Percentiles rank a stretch among this genome's conserved stretches.
Conservation (phyloP, 768 basidiomycete species). For the Leccinum obscurum region DNA sequence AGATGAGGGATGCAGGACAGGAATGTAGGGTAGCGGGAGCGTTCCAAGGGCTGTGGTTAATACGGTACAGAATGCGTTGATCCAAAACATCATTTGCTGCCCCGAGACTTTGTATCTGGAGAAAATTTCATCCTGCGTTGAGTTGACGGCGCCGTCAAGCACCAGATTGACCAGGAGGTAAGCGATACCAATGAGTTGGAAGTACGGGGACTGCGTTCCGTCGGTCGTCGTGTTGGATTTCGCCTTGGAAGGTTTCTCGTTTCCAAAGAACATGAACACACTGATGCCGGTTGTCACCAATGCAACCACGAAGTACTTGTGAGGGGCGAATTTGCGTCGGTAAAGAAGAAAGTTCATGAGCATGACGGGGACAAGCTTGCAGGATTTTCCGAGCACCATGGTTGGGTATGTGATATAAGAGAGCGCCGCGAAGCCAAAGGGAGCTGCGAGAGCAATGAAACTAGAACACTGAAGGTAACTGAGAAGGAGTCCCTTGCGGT, state of each 20-base stretch:
- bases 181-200: constrained; percentile 66
- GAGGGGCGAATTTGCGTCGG: constrained; percentile 85
- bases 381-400: constrained; percentile 98
- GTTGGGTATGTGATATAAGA: constrained; percentile 97
- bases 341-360: constrained; percentile 97
- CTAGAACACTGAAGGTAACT: constrained; percentile 82
- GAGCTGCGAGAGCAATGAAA: constrained; percentile 88
- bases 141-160: constrained; percentile 92
- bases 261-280: constrained; percentile 89
- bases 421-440: constrained; percentile 94
- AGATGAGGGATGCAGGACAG: constrained; percentile 72
- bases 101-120: constrained; percentile 70
- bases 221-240: constrained; percentile 35
- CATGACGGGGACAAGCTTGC: constrained; percentile 98
- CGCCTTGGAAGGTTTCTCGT: constrained; percentile 45
- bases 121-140: constrained; percentile 97
- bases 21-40: constrained; percentile 77
- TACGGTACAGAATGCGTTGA: constrained; percentile 83
- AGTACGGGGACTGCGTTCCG: constrained; percentile 41
- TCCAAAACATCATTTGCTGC: constrained; percentile 99
- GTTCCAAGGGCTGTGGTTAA: constrained; percentile 68
- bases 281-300: constrained; percentile 92
- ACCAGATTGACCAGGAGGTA: constrained; percentile 85
- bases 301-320: constrained; percentile 95
- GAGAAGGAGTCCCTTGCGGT: constrained; percentile 54